Conservation (phyloP, 805 yeast genomes). For the Saccharomycopsis guyanensis region DNA sequence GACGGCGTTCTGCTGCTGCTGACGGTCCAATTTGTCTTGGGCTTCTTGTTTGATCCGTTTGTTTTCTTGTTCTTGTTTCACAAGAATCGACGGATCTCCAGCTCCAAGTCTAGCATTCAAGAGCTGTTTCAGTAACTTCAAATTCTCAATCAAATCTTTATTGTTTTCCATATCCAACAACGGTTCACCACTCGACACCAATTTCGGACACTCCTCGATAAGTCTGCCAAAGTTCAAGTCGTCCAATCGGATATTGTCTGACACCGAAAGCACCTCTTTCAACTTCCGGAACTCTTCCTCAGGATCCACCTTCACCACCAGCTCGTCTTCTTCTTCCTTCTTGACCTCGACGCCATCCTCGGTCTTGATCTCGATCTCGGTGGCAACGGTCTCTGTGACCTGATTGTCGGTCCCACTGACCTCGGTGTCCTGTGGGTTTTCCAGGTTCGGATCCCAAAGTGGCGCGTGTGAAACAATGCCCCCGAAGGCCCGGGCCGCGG, state of each 20-base stretch:
- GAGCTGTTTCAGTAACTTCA: slow-evolving; percentile 43
- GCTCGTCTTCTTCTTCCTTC: slow-evolving; percentile 24
- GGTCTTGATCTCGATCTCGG: slow-evolving; percentile 9
- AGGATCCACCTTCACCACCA: slow-evolving; percentile 23
- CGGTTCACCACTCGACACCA: slow-evolving; percentile 58
- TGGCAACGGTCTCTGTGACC: slow-evolving; percentile 9
- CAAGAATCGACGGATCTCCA: slow-evolving; percentile 25
- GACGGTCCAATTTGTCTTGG: slow-evolving; percentile 22
- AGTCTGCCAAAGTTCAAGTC: slow-evolving; percentile 31
- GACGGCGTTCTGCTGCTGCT: slow-evolving; percentile 13
- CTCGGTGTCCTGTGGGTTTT: slow-evolving; percentile 29
- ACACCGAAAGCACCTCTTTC: slow-evolving; percentile 15
- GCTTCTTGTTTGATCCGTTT: slow-evolving; percentile 15
- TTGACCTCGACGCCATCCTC: slow-evolving; percentile 22
- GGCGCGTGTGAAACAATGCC: slow-evolving; percentile 77
- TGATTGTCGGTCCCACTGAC: slow-evolving; percentile 17
- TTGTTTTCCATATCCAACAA: slow-evolving; percentile 25
- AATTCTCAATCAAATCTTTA: slow-evolving; percentile 36
- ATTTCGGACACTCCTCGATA: slow-evolving; percentile 34
- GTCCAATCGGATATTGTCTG: slow-evolving; percentile 26
- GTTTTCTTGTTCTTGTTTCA: slow-evolving; percentile 16
- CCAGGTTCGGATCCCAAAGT: slow-evolving; percentile 75
- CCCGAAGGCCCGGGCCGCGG: slow-evolving; percentile 93
- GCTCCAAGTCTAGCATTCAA: slow-evolving; percentile 36
- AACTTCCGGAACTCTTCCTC: slow-evolving; percentile 13